Evolutionary conservation across 2,329 filamentous ascomycete genomes (phyloP).

Genomic region (Aspergillus fructus): DNA sequence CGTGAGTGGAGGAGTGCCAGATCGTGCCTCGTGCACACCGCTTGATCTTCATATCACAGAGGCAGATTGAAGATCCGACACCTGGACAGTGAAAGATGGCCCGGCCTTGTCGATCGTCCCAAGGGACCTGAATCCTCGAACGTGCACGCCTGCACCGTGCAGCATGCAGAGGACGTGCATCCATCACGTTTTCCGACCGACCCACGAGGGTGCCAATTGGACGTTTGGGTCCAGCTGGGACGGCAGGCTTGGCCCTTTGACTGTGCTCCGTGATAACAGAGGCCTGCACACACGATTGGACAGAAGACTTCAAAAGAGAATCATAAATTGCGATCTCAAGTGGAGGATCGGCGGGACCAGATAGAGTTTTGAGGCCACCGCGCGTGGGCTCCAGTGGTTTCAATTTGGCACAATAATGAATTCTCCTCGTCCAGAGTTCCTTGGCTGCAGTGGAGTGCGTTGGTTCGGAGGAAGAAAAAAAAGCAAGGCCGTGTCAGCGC

Average conservation of each 20-base stretch:
- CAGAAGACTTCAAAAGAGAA: not conserved
- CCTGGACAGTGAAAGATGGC: not conserved
- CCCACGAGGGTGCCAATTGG: slow-evolving; percentile 4
- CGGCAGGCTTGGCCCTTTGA: not conserved
- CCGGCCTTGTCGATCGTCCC: slow-evolving; percentile 5
- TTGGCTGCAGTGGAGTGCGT: slow-evolving; percentile 1
- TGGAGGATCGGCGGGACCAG: slow-evolving; percentile 6
- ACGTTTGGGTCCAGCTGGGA: not conserved
- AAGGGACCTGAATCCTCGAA: not conserved
- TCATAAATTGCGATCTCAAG: slow-evolving; percentile 4
- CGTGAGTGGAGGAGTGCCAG: not conserved
- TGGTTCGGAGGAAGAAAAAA: not conserved
- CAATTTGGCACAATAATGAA: slow-evolving; percentile 1
- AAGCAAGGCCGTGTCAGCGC: not conserved
- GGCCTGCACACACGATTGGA: slow-evolving; percentile 1
- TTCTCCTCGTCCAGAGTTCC: slow-evolving; percentile 8
- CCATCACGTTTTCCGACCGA: not conserved
- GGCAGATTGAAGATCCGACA: not conserved
- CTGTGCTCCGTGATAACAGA: not conserved
- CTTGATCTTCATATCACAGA: not conserved
- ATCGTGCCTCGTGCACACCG: not conserved
- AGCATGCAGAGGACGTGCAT: not conserved
- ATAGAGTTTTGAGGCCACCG: slow-evolving; percentile 16
- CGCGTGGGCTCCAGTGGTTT: not conserved
- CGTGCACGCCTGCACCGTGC: slow-evolving; percentile 1